Evolutionary conservation across 2,329 filamentous ascomycete species (phyloP), one percentile per base, ranked within the genome.

Genomic region (Falciphora oryzae): DNA sequence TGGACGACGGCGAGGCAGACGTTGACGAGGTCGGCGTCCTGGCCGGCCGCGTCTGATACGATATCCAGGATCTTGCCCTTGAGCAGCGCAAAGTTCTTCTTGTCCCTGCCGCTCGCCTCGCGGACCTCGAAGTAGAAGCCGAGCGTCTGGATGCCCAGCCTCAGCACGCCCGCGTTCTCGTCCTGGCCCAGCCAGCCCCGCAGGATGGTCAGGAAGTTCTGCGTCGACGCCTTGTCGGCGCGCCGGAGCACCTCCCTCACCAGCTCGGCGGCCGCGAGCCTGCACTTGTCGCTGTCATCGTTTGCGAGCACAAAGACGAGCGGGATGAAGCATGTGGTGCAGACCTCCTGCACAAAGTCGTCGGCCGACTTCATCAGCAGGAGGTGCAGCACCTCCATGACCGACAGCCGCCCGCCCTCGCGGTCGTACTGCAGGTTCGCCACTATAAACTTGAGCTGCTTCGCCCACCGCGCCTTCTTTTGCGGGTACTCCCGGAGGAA

Each of bases 401-500:
- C 92, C 0, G 93, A 97, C 66, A 97, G 83, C 53, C 96, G 86
- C 32, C 95, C 95, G 66, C 95, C 91, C 69, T 93, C 88, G 71
- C 96, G 88, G 58, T 94, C 87, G 74, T 97, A 99, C 66, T 94
- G 89, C 68, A 99, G 81, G 72, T 99, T 99, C 71, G 91, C 91
- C 62, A 96, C 85, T 61, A 99, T 82, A 73, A 98, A 99, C 65
- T 84, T 87, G 62, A 97, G 83, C 73, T 98, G 94, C 74, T 96
- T 96, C 56, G 86, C 84, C 88, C 95, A 96, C 18, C 95, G 85
- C 67, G 88, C 90, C 76, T 93, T 93, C 71, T 90, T 92, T 74
- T 98, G 95, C 0, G 95, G 94, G 72, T 97, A 99, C 64, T 97
- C 93, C 69, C 93, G 87, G 65, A 99, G 80, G 78, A 99, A 99